Evolutionary conservation across 257 asterid species (phyloP).

Genomic region (Apocynum venetum): DNA sequence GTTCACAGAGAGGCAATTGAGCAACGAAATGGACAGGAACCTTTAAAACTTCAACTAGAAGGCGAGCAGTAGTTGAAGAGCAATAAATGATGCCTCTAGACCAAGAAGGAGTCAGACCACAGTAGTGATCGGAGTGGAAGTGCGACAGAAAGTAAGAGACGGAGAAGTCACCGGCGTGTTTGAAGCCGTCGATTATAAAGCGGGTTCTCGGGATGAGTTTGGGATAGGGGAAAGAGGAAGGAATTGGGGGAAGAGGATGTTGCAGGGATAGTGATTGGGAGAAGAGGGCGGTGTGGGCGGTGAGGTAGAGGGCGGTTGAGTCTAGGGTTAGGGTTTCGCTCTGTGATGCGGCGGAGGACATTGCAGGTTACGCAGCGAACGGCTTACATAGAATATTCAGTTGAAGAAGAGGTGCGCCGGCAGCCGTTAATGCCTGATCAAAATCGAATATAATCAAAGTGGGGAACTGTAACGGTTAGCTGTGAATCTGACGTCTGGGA

Average conservation of each 20-base stretch:
- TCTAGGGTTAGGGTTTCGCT: slow-evolving; percentile 42
- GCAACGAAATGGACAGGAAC: slow-evolving; percentile 51
- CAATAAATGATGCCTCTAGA: slow-evolving; percentile 66
- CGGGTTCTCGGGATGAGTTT: slow-evolving; percentile 83
- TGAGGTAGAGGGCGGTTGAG: slow-evolving; percentile 49
- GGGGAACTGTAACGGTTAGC: background rate
- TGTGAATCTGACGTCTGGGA: background rate
- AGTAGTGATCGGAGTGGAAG: slow-evolving; percentile 93
- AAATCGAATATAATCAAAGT: background rate
- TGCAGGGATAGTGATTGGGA: slow-evolving; percentile 30
- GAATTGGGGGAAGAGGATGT: slow-evolving; percentile 36
- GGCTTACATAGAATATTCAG: background rate
- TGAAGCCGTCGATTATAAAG: slow-evolving; percentile 79
- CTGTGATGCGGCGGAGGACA: slow-evolving; percentile 37
- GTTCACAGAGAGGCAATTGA: slow-evolving; percentile 42
- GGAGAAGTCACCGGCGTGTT: slow-evolving; percentile 56
- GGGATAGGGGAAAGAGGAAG: slow-evolving; percentile 50
- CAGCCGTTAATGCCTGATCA: background rate
- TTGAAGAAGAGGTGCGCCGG: background rate
- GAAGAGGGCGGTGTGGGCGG: slow-evolving; percentile 50
- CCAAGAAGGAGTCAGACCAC: slow-evolving; percentile 79
- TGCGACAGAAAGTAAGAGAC: slow-evolving; percentile 86
- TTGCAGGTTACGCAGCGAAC: slow-evolving; percentile 18
- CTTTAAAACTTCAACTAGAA: slow-evolving; percentile 55
- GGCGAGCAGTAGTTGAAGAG: slow-evolving; percentile 64